Evolutionary conservation across 441 rosid species (phyloP).

Genomic region (Sinapis alba): DNA sequence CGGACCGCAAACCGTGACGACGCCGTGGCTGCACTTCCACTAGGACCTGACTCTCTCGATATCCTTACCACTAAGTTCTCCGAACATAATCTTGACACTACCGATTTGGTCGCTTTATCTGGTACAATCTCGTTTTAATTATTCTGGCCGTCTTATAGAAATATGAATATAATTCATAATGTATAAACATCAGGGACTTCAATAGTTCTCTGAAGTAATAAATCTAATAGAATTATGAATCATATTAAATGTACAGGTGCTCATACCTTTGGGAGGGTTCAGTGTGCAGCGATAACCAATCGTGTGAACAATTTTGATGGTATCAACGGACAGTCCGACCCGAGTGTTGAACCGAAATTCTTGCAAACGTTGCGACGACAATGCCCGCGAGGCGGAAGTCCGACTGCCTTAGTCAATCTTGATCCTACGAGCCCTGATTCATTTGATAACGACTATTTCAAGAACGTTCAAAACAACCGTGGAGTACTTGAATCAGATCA

Average conservation of each 20-base stretch:
- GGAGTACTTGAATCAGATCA: slow-evolving; percentile 64
- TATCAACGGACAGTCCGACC: slow-evolving; percentile 42
- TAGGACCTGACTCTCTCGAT: slow-evolving; percentile 40
- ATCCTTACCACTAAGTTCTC: slow-evolving; percentile 45
- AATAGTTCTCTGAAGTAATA: neutral
- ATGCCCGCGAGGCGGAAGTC: slow-evolving; percentile 48
- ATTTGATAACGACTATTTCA: slow-evolving; percentile 59
- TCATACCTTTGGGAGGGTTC: slow-evolving; percentile 62
- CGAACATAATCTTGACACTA: slow-evolving; percentile 49
- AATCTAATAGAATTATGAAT: neutral
- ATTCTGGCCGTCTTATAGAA: neutral
- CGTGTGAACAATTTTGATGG: slow-evolving; percentile 53
- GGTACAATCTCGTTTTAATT: slow-evolving; percentile 31
- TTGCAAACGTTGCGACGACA: slow-evolving; percentile 41
- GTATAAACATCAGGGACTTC: neutral
- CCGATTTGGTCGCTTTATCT: slow-evolving; percentile 56
- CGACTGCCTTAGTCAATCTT: slow-evolving; percentile 38
- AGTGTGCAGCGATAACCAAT: slow-evolving; percentile 49
- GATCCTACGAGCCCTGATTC: slow-evolving; percentile 53
- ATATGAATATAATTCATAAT: neutral
- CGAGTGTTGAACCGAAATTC: slow-evolving; percentile 44
- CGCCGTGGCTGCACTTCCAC: slow-evolving; percentile 44
- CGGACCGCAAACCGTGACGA: slow-evolving; percentile 40
- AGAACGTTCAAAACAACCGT: slow-evolving; percentile 50
- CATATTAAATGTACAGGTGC: slow-evolving; percentile 41